Conservation (phyloP, 2,329 filamentous ascomycete genomes). For the Fusarium sp. region DNA sequence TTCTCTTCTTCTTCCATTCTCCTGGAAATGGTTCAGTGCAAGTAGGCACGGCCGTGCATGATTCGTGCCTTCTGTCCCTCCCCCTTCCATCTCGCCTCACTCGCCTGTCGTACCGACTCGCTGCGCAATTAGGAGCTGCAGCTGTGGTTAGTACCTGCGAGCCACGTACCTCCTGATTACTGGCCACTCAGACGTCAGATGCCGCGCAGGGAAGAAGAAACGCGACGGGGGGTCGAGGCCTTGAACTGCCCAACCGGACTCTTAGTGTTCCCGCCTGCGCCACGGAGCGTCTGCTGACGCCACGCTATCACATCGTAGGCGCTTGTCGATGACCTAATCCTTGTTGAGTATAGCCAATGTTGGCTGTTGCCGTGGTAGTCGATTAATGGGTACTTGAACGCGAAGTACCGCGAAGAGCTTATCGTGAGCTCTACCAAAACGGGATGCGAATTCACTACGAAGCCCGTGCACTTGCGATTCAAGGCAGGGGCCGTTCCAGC, state of each 20-base stretch:
- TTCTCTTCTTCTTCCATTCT: not conserved
- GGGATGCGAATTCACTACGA: constrained; percentile 10
- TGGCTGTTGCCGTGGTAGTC: constrained; percentile 9
- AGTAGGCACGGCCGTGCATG: constrained; percentile 21
- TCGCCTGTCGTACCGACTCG: constrained; percentile 22
- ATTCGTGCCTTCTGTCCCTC: constrained; percentile 21
- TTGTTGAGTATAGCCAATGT: constrained; percentile 30
- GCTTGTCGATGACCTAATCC: constrained; percentile 33
- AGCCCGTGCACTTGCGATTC: constrained; percentile 35
- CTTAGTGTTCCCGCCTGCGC: constrained; percentile 31
- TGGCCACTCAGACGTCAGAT: constrained; percentile 21
- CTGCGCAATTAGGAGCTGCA: constrained; percentile 22
- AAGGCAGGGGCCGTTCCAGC: constrained; percentile 42
- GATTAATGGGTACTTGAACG: constrained; percentile 30
- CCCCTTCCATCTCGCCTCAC: constrained; percentile 30
- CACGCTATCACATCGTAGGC: constrained; percentile 40
- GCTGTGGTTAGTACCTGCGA: constrained; percentile 15
- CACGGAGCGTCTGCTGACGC: constrained; percentile 35
- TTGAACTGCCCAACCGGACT: constrained; percentile 27
- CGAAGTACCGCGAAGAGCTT: constrained; percentile 20
- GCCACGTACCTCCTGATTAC: constrained; percentile 23
- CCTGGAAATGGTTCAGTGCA: constrained; percentile 2
- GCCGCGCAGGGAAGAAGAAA: constrained; percentile 22
- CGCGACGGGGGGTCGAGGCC: constrained; percentile 21
- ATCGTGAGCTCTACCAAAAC: constrained; percentile 11